Conservation (phyloP, 371 early-diverging fungal genomes). For the Rhizomucor pusillus region DNA sequence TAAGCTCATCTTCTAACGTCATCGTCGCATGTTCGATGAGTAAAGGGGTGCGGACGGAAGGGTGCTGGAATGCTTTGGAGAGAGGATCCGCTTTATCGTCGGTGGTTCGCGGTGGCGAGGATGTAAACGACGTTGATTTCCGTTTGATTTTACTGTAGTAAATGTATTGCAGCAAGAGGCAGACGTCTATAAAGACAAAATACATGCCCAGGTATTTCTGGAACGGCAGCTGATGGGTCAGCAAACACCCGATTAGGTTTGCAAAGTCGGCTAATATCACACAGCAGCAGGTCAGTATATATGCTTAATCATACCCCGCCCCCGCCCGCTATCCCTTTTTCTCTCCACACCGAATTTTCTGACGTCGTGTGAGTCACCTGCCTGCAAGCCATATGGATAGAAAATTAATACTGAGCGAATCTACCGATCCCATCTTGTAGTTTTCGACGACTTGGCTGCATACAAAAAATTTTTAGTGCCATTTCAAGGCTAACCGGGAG, state of each 20-base stretch:
- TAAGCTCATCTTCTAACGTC: constrained; percentile 22
- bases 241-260: constrained; percentile 66
- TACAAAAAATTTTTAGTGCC: neutral
- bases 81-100: constrained; percentile 1
- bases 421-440: constrained; percentile 50
- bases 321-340: no score
- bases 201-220: constrained; percentile 57
- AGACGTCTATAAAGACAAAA: constrained; percentile 43
- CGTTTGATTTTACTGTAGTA: constrained; percentile 28
- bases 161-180: constrained; percentile 34
- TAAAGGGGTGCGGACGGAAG: constrained; percentile 32
- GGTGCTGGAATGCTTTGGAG: constrained; percentile 32
- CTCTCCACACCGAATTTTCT: no score
- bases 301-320: neutral
- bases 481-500: no score
- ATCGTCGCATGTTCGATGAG: constrained; percentile 21
- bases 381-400: constrained; percentile 67
- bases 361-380: constrained; percentile 16
- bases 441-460: constrained; percentile 65
- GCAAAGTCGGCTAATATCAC: constrained; percentile 57
- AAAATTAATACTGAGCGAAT: constrained; percentile 60
- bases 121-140: constrained; percentile 9
- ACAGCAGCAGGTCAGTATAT: neutral
- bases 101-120: constrained; percentile 4
- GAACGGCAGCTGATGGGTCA: constrained; percentile 74